Percentiles rank a stretch among this genome's conserved stretches.
Evolutionary conservation across 352 stramenopile species (phyloP).

Genomic region (Achlya hypogyna): DNA sequence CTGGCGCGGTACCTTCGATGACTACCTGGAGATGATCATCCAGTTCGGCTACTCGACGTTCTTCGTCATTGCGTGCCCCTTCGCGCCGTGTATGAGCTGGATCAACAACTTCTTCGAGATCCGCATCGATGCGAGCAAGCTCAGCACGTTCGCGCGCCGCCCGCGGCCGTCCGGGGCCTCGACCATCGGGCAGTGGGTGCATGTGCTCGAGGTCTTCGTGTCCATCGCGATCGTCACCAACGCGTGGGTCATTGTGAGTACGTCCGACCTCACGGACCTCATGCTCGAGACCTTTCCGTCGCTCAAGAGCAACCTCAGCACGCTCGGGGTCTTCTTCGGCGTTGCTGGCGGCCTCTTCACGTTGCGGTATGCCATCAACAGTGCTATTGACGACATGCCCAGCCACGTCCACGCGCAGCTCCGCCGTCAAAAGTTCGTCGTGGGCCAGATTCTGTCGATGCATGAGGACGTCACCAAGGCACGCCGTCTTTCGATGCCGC

Average conservation of each 20-base stretch:
- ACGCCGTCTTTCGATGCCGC: neutral
- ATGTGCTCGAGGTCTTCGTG: slow-evolving; percentile 81
- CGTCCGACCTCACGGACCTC: slow-evolving; percentile 23
- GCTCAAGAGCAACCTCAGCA: neutral
- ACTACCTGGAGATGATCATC: slow-evolving; percentile 91
- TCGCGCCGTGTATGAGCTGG: slow-evolving; percentile 86
- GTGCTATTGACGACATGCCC: slow-evolving; percentile 73
- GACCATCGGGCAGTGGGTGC: slow-evolving; percentile 90
- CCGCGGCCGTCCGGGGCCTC: slow-evolving; percentile 69
- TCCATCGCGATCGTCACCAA: slow-evolving; percentile 92
- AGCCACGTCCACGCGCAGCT: slow-evolving; percentile 68
- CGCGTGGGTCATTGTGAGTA: slow-evolving; percentile 88
- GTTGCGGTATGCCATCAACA: slow-evolving; percentile 26
- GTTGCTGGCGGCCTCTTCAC: neutral
- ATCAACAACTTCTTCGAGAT: slow-evolving; percentile 92
- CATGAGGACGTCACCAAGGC: neutral
- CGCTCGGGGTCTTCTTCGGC: neutral
- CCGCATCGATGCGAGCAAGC: slow-evolving; percentile 78
- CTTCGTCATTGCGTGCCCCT: slow-evolving; percentile 87
- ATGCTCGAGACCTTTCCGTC: neutral
- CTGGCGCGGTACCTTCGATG: slow-evolving; percentile 81
- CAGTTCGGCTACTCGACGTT: slow-evolving; percentile 85
- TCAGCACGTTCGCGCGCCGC: slow-evolving; percentile 69
- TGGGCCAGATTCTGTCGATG: slow-evolving; percentile 64
- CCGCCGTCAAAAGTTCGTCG: slow-evolving; percentile 69